phyloP scores from a whole-genome alignment of 2,329 filamentous ascomycete species.

The Paraphoma sp. region DNA sequence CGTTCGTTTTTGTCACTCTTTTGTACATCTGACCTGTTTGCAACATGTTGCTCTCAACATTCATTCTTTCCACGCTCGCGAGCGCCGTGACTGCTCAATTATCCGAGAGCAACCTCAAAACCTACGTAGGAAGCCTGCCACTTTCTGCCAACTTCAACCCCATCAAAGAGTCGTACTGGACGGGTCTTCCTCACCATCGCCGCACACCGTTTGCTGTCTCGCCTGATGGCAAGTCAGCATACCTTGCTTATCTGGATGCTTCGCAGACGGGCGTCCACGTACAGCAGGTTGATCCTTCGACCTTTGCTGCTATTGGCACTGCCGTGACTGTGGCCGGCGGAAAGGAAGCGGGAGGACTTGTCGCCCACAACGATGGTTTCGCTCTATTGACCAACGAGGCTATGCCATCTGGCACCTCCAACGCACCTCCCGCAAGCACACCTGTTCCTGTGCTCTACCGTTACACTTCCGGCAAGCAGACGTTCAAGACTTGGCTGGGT shows the following conservation, averaged over 20 bases:
- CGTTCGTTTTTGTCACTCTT: constrained; percentile 40
- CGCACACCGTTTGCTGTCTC: constrained; percentile 67
- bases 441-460: constrained; percentile 67
- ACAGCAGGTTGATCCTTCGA: constrained; percentile 62
- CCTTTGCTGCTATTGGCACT: constrained; percentile 61
- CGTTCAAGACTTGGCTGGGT: constrained; percentile 66
- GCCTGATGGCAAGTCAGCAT: constrained; percentile 65
- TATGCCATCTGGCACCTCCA: constrained; percentile 57
- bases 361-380: constrained; percentile 69
- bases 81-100: constrained; percentile 45
- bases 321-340: constrained; percentile 60
- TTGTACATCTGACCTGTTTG: constrained; percentile 27
- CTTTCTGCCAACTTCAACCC: constrained; percentile 63
- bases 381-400: constrained; percentile 67
- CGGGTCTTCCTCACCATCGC: constrained; percentile 65
- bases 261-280: constrained; percentile 64
- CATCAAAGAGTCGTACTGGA: constrained; percentile 68
- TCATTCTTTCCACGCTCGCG: constrained; percentile 42
- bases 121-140: constrained; percentile 48
- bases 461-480: constrained; percentile 61
- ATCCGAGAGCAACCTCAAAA: constrained; percentile 45
- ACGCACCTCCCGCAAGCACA: constrained; percentile 56
- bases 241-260: constrained; percentile 66
- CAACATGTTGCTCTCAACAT: constrained; percentile 40
- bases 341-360: constrained; percentile 65